phyloP scores from a whole-genome alignment of 1,284 basidiomycete genomes.

The Tilletia indica region DNA sequence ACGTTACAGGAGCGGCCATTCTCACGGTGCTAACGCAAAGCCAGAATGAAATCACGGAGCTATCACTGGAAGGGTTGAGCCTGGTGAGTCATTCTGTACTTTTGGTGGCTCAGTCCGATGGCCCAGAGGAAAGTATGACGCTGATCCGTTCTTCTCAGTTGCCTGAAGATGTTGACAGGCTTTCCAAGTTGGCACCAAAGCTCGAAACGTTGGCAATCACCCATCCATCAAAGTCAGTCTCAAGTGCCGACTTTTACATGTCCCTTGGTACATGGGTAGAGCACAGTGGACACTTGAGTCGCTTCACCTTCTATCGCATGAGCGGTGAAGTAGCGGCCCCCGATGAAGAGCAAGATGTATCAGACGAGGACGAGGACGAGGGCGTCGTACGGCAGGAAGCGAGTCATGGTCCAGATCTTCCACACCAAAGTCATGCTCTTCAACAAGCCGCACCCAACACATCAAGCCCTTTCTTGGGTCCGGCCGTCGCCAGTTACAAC shows the following conservation, averaged over 20 bases:
- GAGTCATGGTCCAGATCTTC: too few relatives aligned
- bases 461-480: too few relatives aligned
- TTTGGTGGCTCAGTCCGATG: background rate
- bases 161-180: conserved; percentile 25
- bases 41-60: conserved; percentile 28
- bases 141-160: conserved; percentile 21
- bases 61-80: conserved; percentile 44
- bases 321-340: conserved; percentile 22
- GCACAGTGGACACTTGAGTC: conserved; percentile 23
- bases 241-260: conserved; percentile 33
- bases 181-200: conserved; percentile 25
- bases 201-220: conserved; percentile 37
- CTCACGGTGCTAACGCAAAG: conserved; percentile 30
- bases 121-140: background rate
- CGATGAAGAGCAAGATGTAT: conserved; percentile 31
- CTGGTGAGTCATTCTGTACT: conserved; percentile 19
- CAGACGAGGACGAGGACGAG: conserved; percentile 31
- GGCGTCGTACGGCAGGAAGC: conserved; percentile 25
- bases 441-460: too few relatives aligned
- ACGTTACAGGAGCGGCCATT: conserved; percentile 40
- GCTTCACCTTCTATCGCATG: conserved; percentile 38
- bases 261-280: conserved; percentile 32
- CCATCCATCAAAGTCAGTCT: conserved; percentile 34
- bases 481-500: too few relatives aligned
- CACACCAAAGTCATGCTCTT: too few relatives aligned